Conservation (phyloP, 2,329 filamentous ascomycete genomes). For the Passalora sequoiae region DNA sequence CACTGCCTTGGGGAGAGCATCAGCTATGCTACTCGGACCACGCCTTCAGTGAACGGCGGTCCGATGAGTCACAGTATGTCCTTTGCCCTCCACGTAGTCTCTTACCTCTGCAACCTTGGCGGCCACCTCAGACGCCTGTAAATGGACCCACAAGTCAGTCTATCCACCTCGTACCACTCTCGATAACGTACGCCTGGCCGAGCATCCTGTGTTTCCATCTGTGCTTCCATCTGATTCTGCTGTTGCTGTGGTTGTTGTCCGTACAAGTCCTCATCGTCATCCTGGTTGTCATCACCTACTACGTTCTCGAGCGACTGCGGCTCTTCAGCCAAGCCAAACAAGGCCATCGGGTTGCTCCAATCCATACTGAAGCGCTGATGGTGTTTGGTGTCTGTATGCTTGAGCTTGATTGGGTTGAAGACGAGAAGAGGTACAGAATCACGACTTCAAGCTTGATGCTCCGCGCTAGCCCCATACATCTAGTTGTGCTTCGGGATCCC, state of each 20-base stretch:
- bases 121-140: conserved; percentile 9
- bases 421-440: too few relatives aligned
- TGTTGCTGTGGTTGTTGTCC: conserved; percentile 12
- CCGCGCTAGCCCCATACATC: too few relatives aligned
- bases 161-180: conserved; percentile 9
- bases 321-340: conserved; percentile 11
- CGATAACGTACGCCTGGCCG: conserved; percentile 17
- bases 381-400: neutral
- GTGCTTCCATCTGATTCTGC: too few relatives aligned
- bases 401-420: neutral
- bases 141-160: conserved; percentile 15
- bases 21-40: too few relatives aligned
- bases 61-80: too few relatives aligned
- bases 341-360: conserved; percentile 22
- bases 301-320: conserved; percentile 9
- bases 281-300: conserved; percentile 19
- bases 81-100: too few relatives aligned
- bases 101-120: neutral
- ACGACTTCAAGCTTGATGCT: too few relatives aligned
- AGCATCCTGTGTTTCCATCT: too few relatives aligned
- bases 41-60: too few relatives aligned
- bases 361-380: conserved; percentile 15
- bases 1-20: too few relatives aligned
- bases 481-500: too few relatives aligned
- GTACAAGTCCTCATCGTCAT: conserved; percentile 21